Base-by-base conservation (phyloP, 305 asterid species). In the Fraxinus paxiana region DNA sequence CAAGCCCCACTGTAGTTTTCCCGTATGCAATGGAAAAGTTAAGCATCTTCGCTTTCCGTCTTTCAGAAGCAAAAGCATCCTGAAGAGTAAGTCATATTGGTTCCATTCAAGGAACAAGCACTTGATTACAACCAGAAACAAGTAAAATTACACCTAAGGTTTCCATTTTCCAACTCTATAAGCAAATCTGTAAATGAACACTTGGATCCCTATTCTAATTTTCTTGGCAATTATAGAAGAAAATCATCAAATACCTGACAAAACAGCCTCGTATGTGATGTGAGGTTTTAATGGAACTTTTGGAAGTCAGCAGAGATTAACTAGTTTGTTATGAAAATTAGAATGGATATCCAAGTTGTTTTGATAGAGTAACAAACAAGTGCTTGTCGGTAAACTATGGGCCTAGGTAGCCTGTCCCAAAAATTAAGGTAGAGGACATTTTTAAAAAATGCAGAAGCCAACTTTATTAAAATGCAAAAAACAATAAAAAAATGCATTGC, bases 21-120 rank as follows among this genome's bases (percentile, higher is more conserved):
- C 99, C 99, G 33, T 96, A 96, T 1, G 99, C 99, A 61, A 96
- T 96, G 84, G 99, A 96, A 83, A 96, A 96, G 87, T 96, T 96
- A 2, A 96, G 99, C 99, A 96, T 96, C 92, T 96, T 96, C 33
- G 98, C 98, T 88, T 93, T 96, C 88, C 99, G 92, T 89, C 98
- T 91, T 91, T 94, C 99, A 79, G 99, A 89, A 63, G 92, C 97
- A 88, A 92, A 96, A 61, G 97, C 95, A 89, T 96, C 98, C 99
- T 96, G 91, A 74, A 83, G 80, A 43, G 51, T 4, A 80, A 61
- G 73, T 30, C n/a, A 35, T 59, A 43, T 51, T 43, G 17, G 20
- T 41, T 61, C 72, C 56, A 79, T 33, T 65, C 59, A 70, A 71
- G 81, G 72, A 61, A 73, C 77, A 43, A 80, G 33, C 72, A 76